Conservation (phyloP, 768 basidiomycete species). For the Calocybe gangraenosa region DNA sequence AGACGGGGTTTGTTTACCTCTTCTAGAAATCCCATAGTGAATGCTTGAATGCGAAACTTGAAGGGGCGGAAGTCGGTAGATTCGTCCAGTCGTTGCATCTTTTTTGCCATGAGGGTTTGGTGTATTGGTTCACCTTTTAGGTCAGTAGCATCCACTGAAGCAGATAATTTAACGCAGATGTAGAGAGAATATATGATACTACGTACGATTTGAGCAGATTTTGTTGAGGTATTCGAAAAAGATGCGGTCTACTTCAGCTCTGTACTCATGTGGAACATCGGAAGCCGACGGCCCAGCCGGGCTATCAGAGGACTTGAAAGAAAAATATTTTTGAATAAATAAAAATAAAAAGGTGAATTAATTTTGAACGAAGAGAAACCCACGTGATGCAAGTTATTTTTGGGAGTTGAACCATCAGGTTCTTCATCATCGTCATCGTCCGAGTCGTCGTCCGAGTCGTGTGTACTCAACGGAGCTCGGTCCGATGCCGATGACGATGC, state of each 20-base stretch:
- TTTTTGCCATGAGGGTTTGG: slow-evolving; percentile 97
- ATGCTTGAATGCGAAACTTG: slow-evolving; percentile 98
- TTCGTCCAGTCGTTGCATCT: slow-evolving; percentile 96
- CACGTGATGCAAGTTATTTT: slow-evolving; percentile 15
- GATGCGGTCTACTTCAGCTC: slow-evolving; percentile 79
- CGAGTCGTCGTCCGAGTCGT: slow-evolving; percentile 45
- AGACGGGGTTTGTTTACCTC: slow-evolving; percentile 46
- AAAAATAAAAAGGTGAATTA: too few species aligned
- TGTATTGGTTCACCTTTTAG: slow-evolving; percentile 96
- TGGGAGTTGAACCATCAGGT: slow-evolving; percentile 23
- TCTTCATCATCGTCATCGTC: slow-evolving; percentile 35
- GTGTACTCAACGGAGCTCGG: slow-evolving; percentile 17
- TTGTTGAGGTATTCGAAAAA: slow-evolving; percentile 87
- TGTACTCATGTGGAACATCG: slow-evolving; percentile 79
- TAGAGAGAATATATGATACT: slow-evolving; percentile 13
- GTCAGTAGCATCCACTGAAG: slow-evolving; percentile 85
- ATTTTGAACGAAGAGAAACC: too few species aligned
- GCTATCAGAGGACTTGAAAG: slow-evolving; percentile 26
- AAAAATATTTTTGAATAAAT: slow-evolving; percentile 2
- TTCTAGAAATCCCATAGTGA: slow-evolving; percentile 93
- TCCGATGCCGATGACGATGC: slow-evolving; percentile 24
- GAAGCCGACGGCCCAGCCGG: slow-evolving; percentile 24
- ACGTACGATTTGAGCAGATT: slow-evolving; percentile 85
- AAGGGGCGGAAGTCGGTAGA: slow-evolving; percentile 96
- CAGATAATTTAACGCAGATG: slow-evolving; percentile 13